Evolutionary conservation across 2,329 filamentous ascomycete genomes (phyloP), one percentile per base, ranked within the genome.

Genomic region (Drechslera avenae): DNA sequence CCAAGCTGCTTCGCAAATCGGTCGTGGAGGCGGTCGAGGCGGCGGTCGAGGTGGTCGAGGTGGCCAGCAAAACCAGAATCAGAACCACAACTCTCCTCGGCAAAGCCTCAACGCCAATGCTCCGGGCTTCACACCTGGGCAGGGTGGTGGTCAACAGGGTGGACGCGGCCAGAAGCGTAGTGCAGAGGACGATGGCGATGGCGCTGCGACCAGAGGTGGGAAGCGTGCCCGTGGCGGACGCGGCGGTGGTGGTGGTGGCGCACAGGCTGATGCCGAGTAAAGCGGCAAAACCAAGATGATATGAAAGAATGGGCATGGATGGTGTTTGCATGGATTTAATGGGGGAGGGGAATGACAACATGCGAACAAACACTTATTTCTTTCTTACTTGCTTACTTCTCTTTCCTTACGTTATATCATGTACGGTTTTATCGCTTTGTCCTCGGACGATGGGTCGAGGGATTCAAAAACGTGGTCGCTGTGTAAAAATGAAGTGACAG

Each of bases 91-190:
- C 2, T 64, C 60, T 12, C 63, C 66, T 0, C 43, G 48, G 0
- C 58, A 64, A 2, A 62, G 58, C 3, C 57, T 76, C 54, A 76
- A 74, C 35, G 66, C 73, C 1, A 62, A 59, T 14, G 74, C 74
- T 1, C 52, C 50, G 40, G 62, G 67, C 4, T 76, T 75, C 39
- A 56, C 64, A n/a, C 73, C 73, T 17, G 65, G 57, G 28, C 42
- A 47, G 13, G 59, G 49, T 16, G 56, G 59, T 17, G 26, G 9
- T 28, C 26, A 28, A 28, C 43, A 46, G 10, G 59, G 48, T 36
- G 67, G 66, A 7, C 58, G 67, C 4, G 70, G 66, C 1, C 66
- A 73, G 58, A 73, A 73, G 59, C 63, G 72, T 6, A 60, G 62
- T 4, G 57, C 64, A 16, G 69, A 72, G 26, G 68, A 67, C 32